A percentile compares a stretch with the other conserved stretches of the same genome.
These are phyloP conservation scores for Lactarius sp. DNA, from an alignment of 768 basidiomycete species.

Conservation along the genomic window DNA sequence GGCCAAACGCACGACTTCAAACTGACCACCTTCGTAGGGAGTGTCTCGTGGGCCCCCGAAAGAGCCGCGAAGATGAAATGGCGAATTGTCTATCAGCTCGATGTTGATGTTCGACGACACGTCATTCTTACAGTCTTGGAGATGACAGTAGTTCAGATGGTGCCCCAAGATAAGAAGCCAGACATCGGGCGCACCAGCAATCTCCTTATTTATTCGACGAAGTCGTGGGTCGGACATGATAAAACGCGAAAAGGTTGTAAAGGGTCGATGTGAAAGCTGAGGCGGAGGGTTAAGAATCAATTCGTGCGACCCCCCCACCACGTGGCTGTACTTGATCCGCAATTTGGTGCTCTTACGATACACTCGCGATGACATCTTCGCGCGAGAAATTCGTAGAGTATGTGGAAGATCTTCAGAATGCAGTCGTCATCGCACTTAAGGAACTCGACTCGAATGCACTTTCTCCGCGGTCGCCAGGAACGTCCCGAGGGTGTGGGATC, in stretches of 20 bases:
- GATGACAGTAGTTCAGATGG: background rate
- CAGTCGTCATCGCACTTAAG: conserved; percentile 76
- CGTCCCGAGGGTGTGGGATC: conserved; percentile 59
- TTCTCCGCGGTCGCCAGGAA: conserved; percentile 79
- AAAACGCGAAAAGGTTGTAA: background rate
- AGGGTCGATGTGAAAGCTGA: background rate
- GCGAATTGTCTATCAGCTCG: conserved; percentile 82
- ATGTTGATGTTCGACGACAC: conserved; percentile 83
- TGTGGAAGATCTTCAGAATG: conserved; percentile 68
- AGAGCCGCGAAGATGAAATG: conserved; percentile 86
- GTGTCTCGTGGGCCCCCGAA: conserved; percentile 92
- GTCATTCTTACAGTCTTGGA: conserved; percentile 89
- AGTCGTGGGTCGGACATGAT: conserved; percentile 63
- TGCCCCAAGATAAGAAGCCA: background rate
- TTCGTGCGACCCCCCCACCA: no score
- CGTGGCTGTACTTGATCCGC: no score
- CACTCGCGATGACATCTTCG: conserved; percentile 27
- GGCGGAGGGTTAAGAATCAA: conserved; percentile 10
- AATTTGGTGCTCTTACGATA: no score
- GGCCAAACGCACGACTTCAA: conserved; percentile 69
- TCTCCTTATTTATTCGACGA: conserved; percentile 91
- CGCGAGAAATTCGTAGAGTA: conserved; percentile 73
- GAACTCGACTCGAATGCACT: conserved; percentile 66
- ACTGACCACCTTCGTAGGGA: conserved; percentile 88
- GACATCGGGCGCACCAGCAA: conserved; percentile 52